These are phyloP conservation scores for Alisma plantagoaquatica DNA, from an alignment of 106 monocot species.

Conservation along the genomic window DNA sequence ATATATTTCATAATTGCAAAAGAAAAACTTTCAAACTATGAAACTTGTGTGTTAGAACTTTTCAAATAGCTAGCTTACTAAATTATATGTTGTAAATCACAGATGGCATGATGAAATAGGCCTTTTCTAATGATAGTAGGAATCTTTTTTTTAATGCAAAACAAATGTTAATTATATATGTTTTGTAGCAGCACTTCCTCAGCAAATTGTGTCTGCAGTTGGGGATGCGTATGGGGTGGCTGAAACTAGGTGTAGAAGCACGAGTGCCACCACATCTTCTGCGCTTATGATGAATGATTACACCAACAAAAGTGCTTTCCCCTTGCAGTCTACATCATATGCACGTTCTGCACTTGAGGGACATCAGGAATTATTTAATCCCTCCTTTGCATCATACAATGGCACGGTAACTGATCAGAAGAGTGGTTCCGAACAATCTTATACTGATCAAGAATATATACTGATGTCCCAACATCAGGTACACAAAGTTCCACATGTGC, in stretches of 20 bases:
- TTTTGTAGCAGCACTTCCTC: constrained; percentile 40
- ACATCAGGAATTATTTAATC: constrained; percentile 20
- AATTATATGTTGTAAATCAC: no score
- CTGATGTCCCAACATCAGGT: constrained; percentile 37
- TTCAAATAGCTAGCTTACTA: no score
- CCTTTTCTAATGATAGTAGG: no score
- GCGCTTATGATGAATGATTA: constrained; percentile 26
- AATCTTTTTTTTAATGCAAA: no score
- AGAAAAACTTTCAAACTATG: no score
- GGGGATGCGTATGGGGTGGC: constrained; percentile 37
- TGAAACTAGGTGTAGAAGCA: constrained; percentile 20
- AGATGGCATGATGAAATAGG: no score
- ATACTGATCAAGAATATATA: constrained; percentile 20
- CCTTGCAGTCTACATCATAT: no score
- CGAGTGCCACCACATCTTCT: constrained; percentile 24
- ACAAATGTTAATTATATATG: no score
- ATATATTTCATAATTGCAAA: no score
- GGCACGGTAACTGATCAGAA: constrained; percentile 44
- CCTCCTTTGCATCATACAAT: constrained; percentile 36
- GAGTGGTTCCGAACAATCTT: constrained; percentile 37
- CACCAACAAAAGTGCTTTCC: no score
- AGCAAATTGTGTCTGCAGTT: constrained; percentile 30
- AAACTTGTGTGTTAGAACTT: no score
- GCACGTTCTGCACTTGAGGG: constrained; percentile 25
- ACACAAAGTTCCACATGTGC: constrained; percentile 26